Evolutionary conservation across 106 monocot species (phyloP).

Genomic region (Dactylorhiza incarnata): DNA sequence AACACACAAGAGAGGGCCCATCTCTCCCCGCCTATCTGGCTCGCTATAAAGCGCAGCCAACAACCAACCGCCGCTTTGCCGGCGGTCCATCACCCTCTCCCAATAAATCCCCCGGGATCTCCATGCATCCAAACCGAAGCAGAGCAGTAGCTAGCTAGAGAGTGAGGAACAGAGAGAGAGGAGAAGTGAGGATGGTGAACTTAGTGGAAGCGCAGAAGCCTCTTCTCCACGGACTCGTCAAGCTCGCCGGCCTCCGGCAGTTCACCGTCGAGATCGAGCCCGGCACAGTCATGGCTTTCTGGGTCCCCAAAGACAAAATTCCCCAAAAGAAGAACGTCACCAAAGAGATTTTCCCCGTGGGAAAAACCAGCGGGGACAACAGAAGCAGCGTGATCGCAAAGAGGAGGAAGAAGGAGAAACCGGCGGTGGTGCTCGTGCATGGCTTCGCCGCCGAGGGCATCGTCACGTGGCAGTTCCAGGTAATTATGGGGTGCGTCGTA

Average conservation of each 20-base stretch:
- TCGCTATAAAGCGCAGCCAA: background rate
- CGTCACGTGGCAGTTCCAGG: slow-evolving; percentile 83
- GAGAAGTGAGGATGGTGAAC: slow-evolving; percentile 56
- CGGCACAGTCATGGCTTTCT: slow-evolving; percentile 66
- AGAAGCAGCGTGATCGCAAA: background rate
- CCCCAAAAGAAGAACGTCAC: slow-evolving; percentile 5
- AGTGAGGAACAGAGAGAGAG: slow-evolving; percentile 1
- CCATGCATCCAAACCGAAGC: background rate
- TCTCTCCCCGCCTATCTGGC: background rate
- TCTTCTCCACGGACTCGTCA: slow-evolving; percentile 45
- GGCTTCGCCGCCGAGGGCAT: slow-evolving; percentile 89
- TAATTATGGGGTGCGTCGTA: background rate
- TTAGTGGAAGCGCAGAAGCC: slow-evolving; percentile 67
- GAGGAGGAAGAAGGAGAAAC: slow-evolving; percentile 33
- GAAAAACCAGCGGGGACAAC: background rate
- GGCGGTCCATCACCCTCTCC: background rate
- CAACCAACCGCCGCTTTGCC: background rate
- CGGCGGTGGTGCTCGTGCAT: slow-evolving; percentile 73
- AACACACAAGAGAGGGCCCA: background rate
- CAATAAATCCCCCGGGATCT: background rate
- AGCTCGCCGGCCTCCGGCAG: slow-evolving; percentile 55
- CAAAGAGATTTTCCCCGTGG: slow-evolving; percentile 24
- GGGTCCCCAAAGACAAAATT: slow-evolving; percentile 57
- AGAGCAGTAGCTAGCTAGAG: background rate
- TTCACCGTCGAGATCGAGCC: slow-evolving; percentile 49